A percentile compares a stretch with the other conserved stretches of the same genome.
phyloP scores from a whole-genome alignment of 768 basidiomycete genomes.

The Tubosaeta brunneosetosa region DNA sequence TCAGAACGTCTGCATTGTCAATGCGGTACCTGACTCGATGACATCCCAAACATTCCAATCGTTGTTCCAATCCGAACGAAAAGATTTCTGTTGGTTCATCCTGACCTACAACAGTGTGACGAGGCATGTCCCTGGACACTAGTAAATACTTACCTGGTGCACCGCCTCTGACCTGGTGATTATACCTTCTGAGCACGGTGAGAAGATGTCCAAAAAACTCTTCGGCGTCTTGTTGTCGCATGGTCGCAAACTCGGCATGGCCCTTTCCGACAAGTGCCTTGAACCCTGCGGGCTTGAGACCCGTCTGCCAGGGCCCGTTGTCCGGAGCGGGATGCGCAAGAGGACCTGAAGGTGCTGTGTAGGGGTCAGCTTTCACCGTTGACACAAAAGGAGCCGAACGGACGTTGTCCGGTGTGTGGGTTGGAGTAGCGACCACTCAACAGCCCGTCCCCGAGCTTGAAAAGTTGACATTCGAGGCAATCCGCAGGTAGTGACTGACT shows the following conservation, averaged over 20 bases:
- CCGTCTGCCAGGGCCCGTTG: conserved; percentile 53
- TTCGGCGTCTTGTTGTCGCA: conserved; percentile 95
- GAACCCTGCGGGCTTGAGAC: conserved; percentile 77
- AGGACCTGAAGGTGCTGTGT: conserved; percentile 27
- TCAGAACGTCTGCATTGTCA: conserved; percentile 72
- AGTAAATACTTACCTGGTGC: conserved; percentile 25
- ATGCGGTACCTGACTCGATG: conserved; percentile 75
- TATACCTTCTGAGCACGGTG: conserved; percentile 63
- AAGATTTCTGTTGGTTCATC: conserved; percentile 74
- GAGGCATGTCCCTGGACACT: not conserved
- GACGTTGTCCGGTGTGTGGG: conserved; percentile 40
- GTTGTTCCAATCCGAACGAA: conserved; percentile 80
- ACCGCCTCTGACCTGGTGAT: conserved; percentile 42
- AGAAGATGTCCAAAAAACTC: conserved; percentile 88
- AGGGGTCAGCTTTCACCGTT: conserved; percentile 1
- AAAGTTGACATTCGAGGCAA: conserved; percentile 94
- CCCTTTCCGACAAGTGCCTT: conserved; percentile 89
- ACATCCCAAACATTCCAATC: conserved; percentile 78
- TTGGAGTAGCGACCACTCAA: conserved; percentile 87
- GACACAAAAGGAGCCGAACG: conserved; percentile 10
- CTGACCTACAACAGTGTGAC: conserved; percentile 1
- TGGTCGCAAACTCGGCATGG: conserved; percentile 91
- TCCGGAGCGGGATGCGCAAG: conserved; percentile 29
- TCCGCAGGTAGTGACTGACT: conserved; percentile 64
- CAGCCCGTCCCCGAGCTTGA: conserved; percentile 88